These are phyloP conservation scores for Phtheirospermum japonicum DNA, from an alignment of 257 asterid genomes.

Conservation along the genomic window DNA sequence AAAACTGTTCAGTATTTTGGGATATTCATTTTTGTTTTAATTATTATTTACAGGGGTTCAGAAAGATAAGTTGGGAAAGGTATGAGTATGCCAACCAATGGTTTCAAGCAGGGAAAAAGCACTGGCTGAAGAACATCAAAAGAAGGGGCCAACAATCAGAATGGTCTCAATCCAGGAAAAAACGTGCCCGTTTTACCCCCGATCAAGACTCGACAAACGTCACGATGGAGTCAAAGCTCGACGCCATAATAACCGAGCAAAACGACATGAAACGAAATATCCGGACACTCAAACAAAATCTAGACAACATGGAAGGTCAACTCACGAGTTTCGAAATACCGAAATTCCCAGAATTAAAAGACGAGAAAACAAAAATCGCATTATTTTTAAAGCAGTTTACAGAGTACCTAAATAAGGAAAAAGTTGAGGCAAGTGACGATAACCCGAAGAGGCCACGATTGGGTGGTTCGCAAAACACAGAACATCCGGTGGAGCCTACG, in stretches of 20 bases:
- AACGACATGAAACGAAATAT: slow-evolving; percentile 33
- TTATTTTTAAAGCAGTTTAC: slow-evolving; percentile 23
- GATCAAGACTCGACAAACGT: slow-evolving; percentile 7
- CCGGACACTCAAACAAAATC: slow-evolving; percentile 28
- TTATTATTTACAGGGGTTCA: slow-evolving; percentile 40
- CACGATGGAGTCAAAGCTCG: slow-evolving; percentile 28
- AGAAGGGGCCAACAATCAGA: slow-evolving; percentile 31
- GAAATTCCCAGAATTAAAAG: slow-evolving; percentile 20
- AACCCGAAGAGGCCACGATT: slow-evolving; percentile 13
- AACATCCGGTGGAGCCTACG: no score
- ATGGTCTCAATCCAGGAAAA: background rate
- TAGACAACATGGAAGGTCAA: slow-evolving; percentile 25
- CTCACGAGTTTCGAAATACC: slow-evolving; percentile 23
- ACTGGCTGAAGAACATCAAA: slow-evolving; percentile 39
- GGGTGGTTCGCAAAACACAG: background rate
- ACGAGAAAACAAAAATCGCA: slow-evolving; percentile 15
- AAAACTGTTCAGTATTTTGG: no score
- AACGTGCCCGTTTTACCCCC: slow-evolving; percentile 10
- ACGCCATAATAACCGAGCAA: slow-evolving; percentile 34
- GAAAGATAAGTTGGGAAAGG: slow-evolving; percentile 34
- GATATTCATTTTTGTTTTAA: background rate
- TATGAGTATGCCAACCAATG: slow-evolving; percentile 44
- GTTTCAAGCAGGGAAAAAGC: slow-evolving; percentile 44
- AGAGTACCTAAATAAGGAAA: slow-evolving; percentile 19
- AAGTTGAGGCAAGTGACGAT: slow-evolving; percentile 22